A percentile compares a stretch with the other conserved stretches of the same genome.
These are phyloP conservation scores for Peniophora sp. DNA, from an alignment of 1,284 basidiomycete genomes.

Conservation along the genomic window DNA sequence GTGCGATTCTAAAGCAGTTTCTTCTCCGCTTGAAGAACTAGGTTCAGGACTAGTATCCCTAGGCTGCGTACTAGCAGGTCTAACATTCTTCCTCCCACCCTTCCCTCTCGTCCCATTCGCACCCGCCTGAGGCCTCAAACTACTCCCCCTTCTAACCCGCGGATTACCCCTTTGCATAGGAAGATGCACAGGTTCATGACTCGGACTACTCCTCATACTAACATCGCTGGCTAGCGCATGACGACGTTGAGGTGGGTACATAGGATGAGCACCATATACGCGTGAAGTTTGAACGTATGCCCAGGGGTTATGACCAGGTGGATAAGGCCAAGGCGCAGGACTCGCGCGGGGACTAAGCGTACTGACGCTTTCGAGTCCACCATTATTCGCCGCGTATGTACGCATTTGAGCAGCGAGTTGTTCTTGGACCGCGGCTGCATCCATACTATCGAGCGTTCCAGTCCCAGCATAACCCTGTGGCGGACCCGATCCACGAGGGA, in stretches of 20 bases:
- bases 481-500: conserved; percentile 40
- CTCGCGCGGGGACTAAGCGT: conserved; percentile 66
- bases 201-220: conserved; percentile 68
- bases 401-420: conserved; percentile 68
- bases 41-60: conserved; percentile 71
- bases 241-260: conserved; percentile 16
- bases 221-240: conserved; percentile 29
- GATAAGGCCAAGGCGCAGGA: conserved; percentile 41
- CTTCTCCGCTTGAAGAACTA: conserved; percentile 49
- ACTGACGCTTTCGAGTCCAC: conserved; percentile 53
- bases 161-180: conserved; percentile 25
- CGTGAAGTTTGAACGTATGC: conserved; percentile 45
- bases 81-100: conserved; percentile 24
- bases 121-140: conserved; percentile 24
- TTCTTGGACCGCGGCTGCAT: conserved; percentile 53
- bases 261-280: conserved; percentile 25
- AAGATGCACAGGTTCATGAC: conserved; percentile 58
- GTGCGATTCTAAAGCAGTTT: conserved; percentile 49
- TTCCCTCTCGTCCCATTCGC: conserved; percentile 19
- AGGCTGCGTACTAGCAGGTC: conserved; percentile 72
- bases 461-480: conserved; percentile 23
- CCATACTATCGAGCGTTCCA: conserved; percentile 21
- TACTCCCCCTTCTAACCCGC: conserved; percentile 8
- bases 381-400: conserved; percentile 66
- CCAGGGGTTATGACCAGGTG: conserved; percentile 56